Percentiles rank a stretch among this genome's conserved stretches.
phyloP scores from a whole-genome alignment of 176 grass and related monocot genomes.

The Oryza coarctata region DNA sequence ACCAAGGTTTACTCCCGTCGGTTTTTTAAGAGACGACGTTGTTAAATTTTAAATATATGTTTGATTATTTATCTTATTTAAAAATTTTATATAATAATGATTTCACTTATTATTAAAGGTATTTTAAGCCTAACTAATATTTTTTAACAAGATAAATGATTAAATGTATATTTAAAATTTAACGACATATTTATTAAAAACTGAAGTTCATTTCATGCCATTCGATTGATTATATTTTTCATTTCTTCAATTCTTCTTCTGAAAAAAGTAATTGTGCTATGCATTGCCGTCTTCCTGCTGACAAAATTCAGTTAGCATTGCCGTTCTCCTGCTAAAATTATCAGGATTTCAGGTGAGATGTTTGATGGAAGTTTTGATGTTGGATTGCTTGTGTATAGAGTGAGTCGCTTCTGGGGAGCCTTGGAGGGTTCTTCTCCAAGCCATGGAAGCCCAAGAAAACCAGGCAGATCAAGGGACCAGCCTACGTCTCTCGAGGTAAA shows the following conservation, averaged over 20 bases:
- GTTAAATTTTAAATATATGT: too few species aligned
- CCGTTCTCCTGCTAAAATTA: neutral
- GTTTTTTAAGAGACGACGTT: too few species aligned
- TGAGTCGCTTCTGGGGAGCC: slow-evolving; percentile 52
- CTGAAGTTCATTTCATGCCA: too few species aligned
- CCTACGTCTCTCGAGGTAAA: slow-evolving; percentile 49
- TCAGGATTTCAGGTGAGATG: neutral
- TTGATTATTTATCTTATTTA: too few species aligned
- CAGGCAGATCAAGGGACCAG: slow-evolving; percentile 64
- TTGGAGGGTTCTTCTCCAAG: slow-evolving; percentile 72
- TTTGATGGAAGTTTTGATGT: neutral
- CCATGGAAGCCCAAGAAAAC: slow-evolving; percentile 78
- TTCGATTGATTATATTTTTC: neutral
- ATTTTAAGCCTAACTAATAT: too few species aligned
- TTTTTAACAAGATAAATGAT: too few species aligned
- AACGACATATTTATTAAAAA: too few species aligned
- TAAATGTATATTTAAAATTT: too few species aligned
- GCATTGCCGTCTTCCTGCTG: neutral
- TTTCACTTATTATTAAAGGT: too few species aligned
- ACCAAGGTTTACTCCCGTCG: slow-evolving; percentile 46
- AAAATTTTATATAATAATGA: too few species aligned
- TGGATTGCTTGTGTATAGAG: neutral
- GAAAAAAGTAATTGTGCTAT: neutral
- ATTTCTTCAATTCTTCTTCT: neutral
- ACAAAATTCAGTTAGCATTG: neutral